phyloP scores from a whole-genome alignment of 345 rosid genomes.

The Pistacia atlantica region DNA sequence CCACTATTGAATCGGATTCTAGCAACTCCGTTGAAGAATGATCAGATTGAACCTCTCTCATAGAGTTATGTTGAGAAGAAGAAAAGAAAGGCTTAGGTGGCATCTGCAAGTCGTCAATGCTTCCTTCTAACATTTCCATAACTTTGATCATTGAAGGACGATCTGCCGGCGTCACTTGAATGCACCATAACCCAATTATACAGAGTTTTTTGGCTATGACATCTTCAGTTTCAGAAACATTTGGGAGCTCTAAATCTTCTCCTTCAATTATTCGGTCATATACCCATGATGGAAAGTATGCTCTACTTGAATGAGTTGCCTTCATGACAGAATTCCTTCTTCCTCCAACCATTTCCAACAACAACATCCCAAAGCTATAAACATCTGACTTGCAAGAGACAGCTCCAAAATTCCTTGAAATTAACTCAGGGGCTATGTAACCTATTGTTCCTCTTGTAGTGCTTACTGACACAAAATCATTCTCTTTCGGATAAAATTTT shows the following conservation, averaged over 20 bases:
- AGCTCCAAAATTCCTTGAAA: constrained; percentile 1
- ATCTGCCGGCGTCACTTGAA: constrained; percentile 30
- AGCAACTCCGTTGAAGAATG: not conserved
- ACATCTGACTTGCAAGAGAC: no score
- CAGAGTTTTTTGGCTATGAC: constrained; percentile 24
- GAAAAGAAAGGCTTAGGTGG: constrained; percentile 38
- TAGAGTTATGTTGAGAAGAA: constrained; percentile 15
- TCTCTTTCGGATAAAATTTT: not conserved
- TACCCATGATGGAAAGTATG: constrained; percentile 23
- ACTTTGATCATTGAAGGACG: constrained; percentile 42
- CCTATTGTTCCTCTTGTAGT: constrained; percentile 4
- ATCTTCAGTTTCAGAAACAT: constrained; percentile 21
- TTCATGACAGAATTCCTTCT: not conserved
- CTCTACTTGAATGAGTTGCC: not conserved
- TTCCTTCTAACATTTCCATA: constrained; percentile 35
- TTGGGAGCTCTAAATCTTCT: constrained; percentile 29
- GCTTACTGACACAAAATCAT: not conserved
- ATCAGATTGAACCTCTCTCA: not conserved
- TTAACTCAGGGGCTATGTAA: constrained; percentile 5
- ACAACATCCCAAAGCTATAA: not conserved
- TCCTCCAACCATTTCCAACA: constrained; percentile 8
- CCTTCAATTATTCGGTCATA: constrained; percentile 24
- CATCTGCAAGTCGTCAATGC: constrained; percentile 22
- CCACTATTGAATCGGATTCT: not conserved
- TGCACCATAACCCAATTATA: constrained; percentile 42